Base-by-base conservation (phyloP, 352 stramenopile species). In the Globisporangium sylvaticum region DNA sequence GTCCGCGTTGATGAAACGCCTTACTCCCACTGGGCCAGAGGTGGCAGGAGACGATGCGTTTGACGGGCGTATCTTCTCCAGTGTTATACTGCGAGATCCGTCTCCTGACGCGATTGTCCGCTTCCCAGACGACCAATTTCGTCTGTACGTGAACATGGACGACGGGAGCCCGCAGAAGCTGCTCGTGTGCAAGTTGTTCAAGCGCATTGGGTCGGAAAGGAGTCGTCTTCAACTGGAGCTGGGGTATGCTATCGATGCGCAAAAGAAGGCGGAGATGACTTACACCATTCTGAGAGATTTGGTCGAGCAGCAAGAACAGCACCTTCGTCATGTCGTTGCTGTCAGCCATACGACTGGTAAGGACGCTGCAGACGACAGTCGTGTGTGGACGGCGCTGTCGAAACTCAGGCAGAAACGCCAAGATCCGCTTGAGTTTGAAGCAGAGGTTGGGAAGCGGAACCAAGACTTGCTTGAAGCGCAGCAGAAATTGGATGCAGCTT, bases 151-250 rank as follows among this genome's bases (percentile, higher is more conserved):
- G 2, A 62, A 80, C 44, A 58, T 72, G 4, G 61, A 76, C 3
- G 25, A 68, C 3, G 57, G 27, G 0, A 61, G 22, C 31, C 24
- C 52, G n/a, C 6, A 46, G 39, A 71, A 81, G 29, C 70, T 77
- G 9, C 61, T 88, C 8, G 72, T 81, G 9, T 84, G 76, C 56
- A 85, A 84, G 39, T 22, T 88, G 20, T 86, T 86, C 68, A 88
- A 88, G 68, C 70, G 75, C 5, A 73, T 83, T 29, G 78, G 74
- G 20, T 82, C 74, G 0, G 58, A 68, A 5, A 68, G 64, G 4
- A 79, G 74, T 52, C 57, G 65, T 3, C 34, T 74, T 3, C 52
- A 71, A 31, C 34, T 84, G 8, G 50, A 79, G 25, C 62, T 71
- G 2, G 46, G 69, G 18, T 65, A 54, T 18, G 66, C 66, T 1